Percentiles rank a stretch among this genome's conserved stretches.
These are phyloP conservation scores for Whalleya microplaca DNA, from an alignment of 2,329 filamentous ascomycete species.

Conservation along the genomic window DNA sequence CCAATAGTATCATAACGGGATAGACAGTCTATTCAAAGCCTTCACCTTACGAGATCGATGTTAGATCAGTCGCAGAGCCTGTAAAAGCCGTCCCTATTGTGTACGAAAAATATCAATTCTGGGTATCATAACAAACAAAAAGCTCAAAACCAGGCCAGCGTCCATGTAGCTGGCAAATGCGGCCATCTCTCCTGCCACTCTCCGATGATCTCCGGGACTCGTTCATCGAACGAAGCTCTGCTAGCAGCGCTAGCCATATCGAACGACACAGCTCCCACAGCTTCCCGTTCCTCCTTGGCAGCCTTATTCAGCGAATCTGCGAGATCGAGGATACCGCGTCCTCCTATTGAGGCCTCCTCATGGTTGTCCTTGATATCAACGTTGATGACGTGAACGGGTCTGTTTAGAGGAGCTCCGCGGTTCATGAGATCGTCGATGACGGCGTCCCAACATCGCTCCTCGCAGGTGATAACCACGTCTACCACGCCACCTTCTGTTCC, in stretches of 20 bases:
- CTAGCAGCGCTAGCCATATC: conserved; percentile 69
- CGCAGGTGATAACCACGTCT: conserved; percentile 94
- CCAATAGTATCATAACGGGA: too few relatives aligned
- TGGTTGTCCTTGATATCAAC: conserved; percentile 99
- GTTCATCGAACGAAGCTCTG: conserved; percentile 83
- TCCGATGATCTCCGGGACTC: conserved; percentile 87
- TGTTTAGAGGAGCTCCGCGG: conserved; percentile 83
- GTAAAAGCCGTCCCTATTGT: not conserved
- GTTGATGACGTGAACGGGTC: conserved; percentile 96
- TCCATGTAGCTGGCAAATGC: conserved; percentile 89
- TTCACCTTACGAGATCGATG: too few relatives aligned
- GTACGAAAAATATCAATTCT: conserved; percentile 23
- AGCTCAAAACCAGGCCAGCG: conserved; percentile 84
- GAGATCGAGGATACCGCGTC: conserved; percentile 88
- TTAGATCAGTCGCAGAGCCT: not conserved
- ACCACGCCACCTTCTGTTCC: conserved; percentile 90
- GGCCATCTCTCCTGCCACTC: conserved; percentile 97
- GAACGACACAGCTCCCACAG: conserved; percentile 67
- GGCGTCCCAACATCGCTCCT: conserved; percentile 97
- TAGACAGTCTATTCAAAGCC: too few relatives aligned
- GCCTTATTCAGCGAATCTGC: conserved; percentile 82
- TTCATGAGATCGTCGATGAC: conserved; percentile 92
- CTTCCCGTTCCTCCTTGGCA: conserved; percentile 75
- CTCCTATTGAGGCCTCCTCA: conserved; percentile 90
- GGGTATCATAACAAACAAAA: conserved; percentile 34